Percentiles rank a stretch among this genome's conserved stretches.
These are phyloP conservation scores for Fusarium veterinarium DNA, from an alignment of 2,329 filamentous ascomycete genomes.

Conservation along the genomic window DNA sequence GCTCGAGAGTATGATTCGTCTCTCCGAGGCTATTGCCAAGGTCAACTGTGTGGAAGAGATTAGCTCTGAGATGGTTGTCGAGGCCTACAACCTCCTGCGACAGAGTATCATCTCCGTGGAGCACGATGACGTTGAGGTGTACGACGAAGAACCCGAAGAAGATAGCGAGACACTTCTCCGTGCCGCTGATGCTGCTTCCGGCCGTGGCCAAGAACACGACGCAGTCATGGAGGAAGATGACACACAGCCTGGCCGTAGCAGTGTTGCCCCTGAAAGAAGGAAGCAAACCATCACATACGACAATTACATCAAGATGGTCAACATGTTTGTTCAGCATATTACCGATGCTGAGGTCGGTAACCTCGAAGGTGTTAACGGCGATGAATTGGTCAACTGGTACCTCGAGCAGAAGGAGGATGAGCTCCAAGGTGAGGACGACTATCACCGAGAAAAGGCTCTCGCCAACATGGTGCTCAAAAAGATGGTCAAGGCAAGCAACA, in stretches of 20 bases:
- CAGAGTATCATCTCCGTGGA: conserved; percentile 98
- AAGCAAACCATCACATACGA: conserved; percentile 95
- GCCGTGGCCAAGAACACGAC: conserved; percentile 60
- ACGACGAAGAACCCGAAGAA: conserved; percentile 71
- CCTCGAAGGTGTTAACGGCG: conserved; percentile 86
- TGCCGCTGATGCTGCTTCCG: conserved; percentile 56
- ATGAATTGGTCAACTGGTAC: conserved; percentile 88
- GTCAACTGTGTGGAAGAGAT: conserved; percentile 96
- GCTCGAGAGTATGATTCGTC: conserved; percentile 92
- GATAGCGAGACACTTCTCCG: conserved; percentile 59
- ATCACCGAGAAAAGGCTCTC: conserved; percentile 78
- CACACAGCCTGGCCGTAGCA: conserved; percentile 52
- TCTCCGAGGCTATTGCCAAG: conserved; percentile 98
- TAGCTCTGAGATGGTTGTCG: conserved; percentile 83
- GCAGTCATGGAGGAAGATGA: conserved; percentile 55
- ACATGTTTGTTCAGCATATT: conserved; percentile 83
- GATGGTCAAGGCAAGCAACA: conserved; percentile 86
- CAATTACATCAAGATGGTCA: conserved; percentile 92
- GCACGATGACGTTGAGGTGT: conserved; percentile 95
- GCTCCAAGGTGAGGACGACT: conserved; percentile 82
- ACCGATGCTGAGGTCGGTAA: conserved; percentile 81
- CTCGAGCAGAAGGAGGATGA: conserved; percentile 90
- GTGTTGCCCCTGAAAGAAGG: conserved; percentile 54
- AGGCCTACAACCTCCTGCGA: conserved; percentile 89
- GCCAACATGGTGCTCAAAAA: conserved; percentile 89